A percentile compares a stretch with the other conserved stretches of the same genome.
Conservation (phyloP, 1,284 basidiomycete genomes). For the Trichosporon ovoides region DNA sequence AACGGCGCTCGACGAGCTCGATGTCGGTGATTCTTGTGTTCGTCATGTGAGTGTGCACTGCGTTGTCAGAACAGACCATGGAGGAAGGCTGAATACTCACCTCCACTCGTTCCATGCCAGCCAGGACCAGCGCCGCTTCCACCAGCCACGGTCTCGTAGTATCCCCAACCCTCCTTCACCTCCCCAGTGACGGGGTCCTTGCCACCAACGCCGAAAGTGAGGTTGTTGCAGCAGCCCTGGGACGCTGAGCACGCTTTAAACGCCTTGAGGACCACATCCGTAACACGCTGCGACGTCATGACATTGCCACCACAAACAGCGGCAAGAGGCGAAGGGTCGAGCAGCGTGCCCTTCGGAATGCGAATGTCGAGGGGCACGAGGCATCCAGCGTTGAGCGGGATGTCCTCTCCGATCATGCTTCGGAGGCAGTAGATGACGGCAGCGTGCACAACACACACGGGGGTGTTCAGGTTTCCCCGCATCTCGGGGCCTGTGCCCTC, state of each 20-base stretch:
- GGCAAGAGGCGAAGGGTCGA: constrained; percentile 76
- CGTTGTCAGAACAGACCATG: too few relatives aligned
- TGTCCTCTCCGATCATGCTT: constrained; percentile 55
- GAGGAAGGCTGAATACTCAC: too few relatives aligned
- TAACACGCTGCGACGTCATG: constrained; percentile 80
- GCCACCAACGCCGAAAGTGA: constrained; percentile 9
- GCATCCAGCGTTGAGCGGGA: constrained; percentile 90
- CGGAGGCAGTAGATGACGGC: constrained; percentile 77
- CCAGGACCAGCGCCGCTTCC: constrained; percentile 84
- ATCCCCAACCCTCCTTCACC: constrained; percentile 11
- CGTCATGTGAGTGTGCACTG: constrained; percentile 57
- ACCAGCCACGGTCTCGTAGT: constrained; percentile 59
- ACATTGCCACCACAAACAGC: constrained; percentile 77
- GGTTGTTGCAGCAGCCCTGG: constrained; percentile 71
- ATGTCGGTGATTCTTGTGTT: constrained; percentile 85
- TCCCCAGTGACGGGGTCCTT: constrained; percentile 12
- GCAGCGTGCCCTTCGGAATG: constrained; percentile 72
- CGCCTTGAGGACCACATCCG: constrained; percentile 88
- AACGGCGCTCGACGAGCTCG: constrained; percentile 53
- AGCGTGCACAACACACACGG: constrained; percentile 80
- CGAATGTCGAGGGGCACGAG: constrained; percentile 60
- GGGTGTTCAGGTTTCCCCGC: constrained; percentile 82
- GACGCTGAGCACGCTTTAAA: constrained; percentile 89
- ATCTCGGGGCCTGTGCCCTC: constrained; percentile 80
- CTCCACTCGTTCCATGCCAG: constrained; percentile 79